Evolutionary conservation across 306 rosid species (phyloP), one percentile per base, ranked within the genome.

Genomic region (Prunus armeniaca): DNA sequence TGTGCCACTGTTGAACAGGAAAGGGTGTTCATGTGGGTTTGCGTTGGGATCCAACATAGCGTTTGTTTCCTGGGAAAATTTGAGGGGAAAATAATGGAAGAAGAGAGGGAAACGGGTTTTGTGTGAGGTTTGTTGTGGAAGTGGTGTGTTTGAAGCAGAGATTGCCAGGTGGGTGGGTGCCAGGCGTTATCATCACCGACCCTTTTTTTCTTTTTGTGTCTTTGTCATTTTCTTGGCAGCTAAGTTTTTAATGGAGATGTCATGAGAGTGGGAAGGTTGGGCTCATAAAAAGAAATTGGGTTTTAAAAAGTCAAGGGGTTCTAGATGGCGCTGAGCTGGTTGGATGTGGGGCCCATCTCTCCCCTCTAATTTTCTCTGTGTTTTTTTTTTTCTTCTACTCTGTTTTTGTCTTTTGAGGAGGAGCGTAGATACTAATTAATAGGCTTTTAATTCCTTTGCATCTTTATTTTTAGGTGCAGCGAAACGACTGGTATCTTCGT

Each of bases 21-120:
- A 69, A 15, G 88, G 74, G 28, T 81, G 79, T 43, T 69, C 68
- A 47, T 78, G 82, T 30, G 81, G 80, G 68, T 78, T 74, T 68
- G 81, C 80, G 55, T 57, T 47, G 2, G 88, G 90, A 73, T 81
- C 80, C 18, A 86, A 76, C 92, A 91, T 88, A 20, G 67, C 30
- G 86, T 45, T 71, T 65, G 15, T 71, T 74, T 54, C 18, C 47
- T 38, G 32, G 76, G 46, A 20, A 49, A 46, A 45, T 24, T 65
- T 22, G 80, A 27, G 67, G 41, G 77, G 70, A 25, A 65, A 67
- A 75, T 12, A 22, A 32, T 38, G 3, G 65, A 20, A 71, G 41
- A 19, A 45, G 77, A 61, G 45, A 67, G 67, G 49, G 32, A 72
- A 57, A 32, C 49, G 65, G 67, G 27, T 14, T 34, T 51, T 8